Base-by-base conservation (phyloP, 2,329 filamentous ascomycete genomes). In the Zasmidium angulare region DNA sequence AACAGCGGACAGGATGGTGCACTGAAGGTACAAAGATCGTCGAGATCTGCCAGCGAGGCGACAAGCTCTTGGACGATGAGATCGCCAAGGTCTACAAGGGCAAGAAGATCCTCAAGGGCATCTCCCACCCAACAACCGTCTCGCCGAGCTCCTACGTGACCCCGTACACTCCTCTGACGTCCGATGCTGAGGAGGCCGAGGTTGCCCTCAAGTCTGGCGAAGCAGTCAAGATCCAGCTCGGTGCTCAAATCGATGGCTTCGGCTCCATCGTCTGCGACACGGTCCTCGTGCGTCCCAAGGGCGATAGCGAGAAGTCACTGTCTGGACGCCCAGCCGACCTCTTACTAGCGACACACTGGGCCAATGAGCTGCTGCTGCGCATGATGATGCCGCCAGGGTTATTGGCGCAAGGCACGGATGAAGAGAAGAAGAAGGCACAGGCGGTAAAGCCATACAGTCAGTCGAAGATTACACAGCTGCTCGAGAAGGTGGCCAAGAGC, bases 171-270 rank as follows among this genome's bases (percentile, higher is more conserved):
- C 95, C 95, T 53, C 83, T 99, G 70, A 87, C 86, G 68, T 87
- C 92, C 65, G 95, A 99, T 73, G 82, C 89, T 76, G 86, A 89
- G 75, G 95, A 99, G 82, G 91, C 93, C 63, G 85, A 84, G 59
- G 82, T 84, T 51, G 86, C 88, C 72, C 84, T 99, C 69, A 90
- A 96, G 81, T 84, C 88, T 53, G 89, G 88, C 63, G 95, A 99
- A 81, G 80, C 90, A 63, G 85, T 96, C 79, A 99, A 99, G 86
- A 95, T 99, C 76, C 95, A 99, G 81, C 86, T 99, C n/a, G 95
- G 95, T 73, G 95, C 95, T 54, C 95, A 99, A 81, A 97, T 99
- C 65, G 91, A 98, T 79, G 95, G 95, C 56, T 96, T 98, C 73
- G 92, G 91, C 69, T 90, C 93, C 68, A 97, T 99, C 74, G 90